Evolutionary conservation across 192 early-diverging fungal species (phyloP).

Genomic region (Umbelopsis sp.): DNA sequence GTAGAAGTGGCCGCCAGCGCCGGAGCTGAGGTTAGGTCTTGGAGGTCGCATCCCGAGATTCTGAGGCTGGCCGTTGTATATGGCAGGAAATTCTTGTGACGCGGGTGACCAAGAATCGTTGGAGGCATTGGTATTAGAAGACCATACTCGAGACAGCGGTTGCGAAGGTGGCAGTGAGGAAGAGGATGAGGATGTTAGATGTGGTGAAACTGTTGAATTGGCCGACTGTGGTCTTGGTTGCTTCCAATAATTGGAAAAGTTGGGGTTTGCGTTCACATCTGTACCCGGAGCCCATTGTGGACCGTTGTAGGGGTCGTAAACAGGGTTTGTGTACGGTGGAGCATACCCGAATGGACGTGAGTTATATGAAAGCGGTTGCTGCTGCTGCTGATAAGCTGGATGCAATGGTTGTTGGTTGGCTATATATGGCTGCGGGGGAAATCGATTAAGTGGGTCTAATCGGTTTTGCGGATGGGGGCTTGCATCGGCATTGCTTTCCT

Average conservation of each 20-base stretch:
- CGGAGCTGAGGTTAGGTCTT: background rate
- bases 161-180: background rate
- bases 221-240: slow-evolving; percentile 2
- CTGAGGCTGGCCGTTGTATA: background rate
- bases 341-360: slow-evolving; percentile 14
- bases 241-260: slow-evolving; percentile 15
- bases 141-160: slow-evolving; percentile 7
- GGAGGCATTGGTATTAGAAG: slow-evolving; percentile 8
- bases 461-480: background rate
- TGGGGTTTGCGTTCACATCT: background rate
- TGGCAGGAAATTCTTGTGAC: background rate
- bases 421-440: slow-evolving; percentile 4
- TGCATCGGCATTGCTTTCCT: background rate
- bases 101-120: background rate
- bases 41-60: background rate
- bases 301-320: background rate
- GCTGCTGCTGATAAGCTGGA: background rate
- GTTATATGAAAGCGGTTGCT: background rate
- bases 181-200: background rate
- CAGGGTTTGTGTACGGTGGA: background rate
- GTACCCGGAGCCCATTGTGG: background rate
- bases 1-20: background rate
- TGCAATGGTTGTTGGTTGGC: slow-evolving; percentile 5
- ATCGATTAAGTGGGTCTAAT: background rate
- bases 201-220: background rate